phyloP scores from a whole-genome alignment of 2,329 filamentous ascomycete genomes.

The Epichloe glyceriae region DNA sequence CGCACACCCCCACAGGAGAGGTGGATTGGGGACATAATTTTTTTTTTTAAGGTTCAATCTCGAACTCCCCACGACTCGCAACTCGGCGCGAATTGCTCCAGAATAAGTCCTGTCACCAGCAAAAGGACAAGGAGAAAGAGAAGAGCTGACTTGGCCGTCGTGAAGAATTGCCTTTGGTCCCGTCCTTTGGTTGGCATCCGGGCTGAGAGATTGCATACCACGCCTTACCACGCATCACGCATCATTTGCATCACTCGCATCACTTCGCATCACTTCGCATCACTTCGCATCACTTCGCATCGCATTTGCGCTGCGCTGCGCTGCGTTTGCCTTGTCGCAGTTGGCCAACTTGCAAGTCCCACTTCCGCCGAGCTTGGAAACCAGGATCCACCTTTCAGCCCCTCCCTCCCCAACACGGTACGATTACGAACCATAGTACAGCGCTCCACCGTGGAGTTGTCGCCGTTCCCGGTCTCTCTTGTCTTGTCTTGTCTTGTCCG shows the following conservation, averaged over 20 bases:
- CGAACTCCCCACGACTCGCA: background rate
- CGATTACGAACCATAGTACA: conserved; percentile 1
- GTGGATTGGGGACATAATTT: conserved; percentile 2
- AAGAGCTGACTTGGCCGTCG: background rate
- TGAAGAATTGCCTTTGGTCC: background rate
- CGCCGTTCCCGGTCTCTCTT: conserved; percentile 5
- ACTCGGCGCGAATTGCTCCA: background rate
- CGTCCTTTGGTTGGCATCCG: background rate
- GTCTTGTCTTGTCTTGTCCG: background rate
- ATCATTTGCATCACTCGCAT: background rate
- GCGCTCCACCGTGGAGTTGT: conserved; percentile 2
- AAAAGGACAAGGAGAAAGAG: no score
- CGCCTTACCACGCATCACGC: background rate
- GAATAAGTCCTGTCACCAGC: background rate
- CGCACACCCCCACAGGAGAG: background rate
- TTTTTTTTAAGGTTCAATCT: background rate
- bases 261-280: background rate
- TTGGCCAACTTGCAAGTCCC: conserved; percentile 1
- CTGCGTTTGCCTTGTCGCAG: background rate
- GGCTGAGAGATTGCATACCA: background rate
- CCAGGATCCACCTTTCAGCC: conserved; percentile 4
- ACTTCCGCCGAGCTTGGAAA: conserved; percentile 3
- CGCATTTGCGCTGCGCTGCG: background rate
- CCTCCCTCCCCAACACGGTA: conserved; percentile 1
- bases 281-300: background rate